phyloP scores from a whole-genome alignment of 225 moss, liverwort and hornwort species.

The Antitrichia curtipendula region DNA sequence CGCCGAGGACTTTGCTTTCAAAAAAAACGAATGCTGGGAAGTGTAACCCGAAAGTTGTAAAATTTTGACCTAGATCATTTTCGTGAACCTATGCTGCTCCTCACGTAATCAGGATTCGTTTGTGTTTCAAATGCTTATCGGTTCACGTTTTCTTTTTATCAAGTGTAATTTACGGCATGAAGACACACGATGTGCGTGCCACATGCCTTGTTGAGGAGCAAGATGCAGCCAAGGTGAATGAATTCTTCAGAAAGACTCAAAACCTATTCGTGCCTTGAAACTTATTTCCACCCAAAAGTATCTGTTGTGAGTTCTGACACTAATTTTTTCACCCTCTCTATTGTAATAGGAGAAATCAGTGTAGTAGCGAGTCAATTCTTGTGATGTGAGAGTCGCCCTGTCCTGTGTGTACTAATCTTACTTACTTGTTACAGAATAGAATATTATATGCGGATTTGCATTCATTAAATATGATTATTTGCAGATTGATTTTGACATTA shows the following conservation, averaged over 20 bases:
- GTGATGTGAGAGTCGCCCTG: background rate
- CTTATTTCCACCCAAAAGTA: background rate
- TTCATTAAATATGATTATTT: background rate
- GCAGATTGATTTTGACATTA: background rate
- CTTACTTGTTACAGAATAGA: background rate
- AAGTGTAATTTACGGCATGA: background rate
- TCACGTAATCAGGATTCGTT: background rate
- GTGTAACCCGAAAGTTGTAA: conserved; percentile 36
- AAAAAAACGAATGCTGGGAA: conserved; percentile 5
- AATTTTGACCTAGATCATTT: conserved; percentile 14
- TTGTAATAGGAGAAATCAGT: background rate
- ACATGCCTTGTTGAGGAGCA: background rate
- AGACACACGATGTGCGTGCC: background rate
- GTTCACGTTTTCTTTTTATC: background rate
- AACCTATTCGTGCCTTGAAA: background rate
- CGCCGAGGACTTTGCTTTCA: conserved; percentile 1
- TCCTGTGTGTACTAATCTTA: background rate
- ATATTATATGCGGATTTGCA: background rate
- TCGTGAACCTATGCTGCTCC: background rate
- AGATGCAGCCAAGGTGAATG: background rate
- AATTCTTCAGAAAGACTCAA: background rate
- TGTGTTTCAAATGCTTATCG: background rate
- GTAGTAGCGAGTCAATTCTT: background rate
- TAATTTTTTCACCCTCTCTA: background rate
- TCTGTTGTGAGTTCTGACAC: background rate